A percentile compares a stretch with the other conserved stretches of the same genome.
phyloP scores from a whole-genome alignment of 2,329 filamentous ascomycete species.

The Verticillium dahliae region DNA sequence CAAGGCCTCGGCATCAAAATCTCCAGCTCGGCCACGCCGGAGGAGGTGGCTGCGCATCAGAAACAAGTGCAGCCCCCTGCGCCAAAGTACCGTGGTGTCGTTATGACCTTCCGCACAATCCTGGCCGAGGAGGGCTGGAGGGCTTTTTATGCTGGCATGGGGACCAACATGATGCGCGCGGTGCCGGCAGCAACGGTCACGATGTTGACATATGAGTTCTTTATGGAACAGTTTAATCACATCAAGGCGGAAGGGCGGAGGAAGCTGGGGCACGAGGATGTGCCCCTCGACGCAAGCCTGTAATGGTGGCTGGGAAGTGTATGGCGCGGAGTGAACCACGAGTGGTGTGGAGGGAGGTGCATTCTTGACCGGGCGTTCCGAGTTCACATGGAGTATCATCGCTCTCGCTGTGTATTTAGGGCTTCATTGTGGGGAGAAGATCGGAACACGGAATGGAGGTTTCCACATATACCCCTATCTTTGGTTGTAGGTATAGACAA shows the following conservation, averaged over 20 bases:
- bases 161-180: constrained; percentile 94
- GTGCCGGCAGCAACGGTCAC: constrained; percentile 95
- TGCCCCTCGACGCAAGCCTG: neutral
- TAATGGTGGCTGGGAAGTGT: neutral
- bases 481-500: constrained; percentile 28
- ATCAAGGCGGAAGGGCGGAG: constrained; percentile 30
- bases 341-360: neutral
- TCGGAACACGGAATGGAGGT: constrained; percentile 9
- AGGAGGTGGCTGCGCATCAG: constrained; percentile 14
- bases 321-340: constrained; percentile 14
- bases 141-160: constrained; percentile 95
- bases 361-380: neutral
- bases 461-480: constrained; percentile 25
- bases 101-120: constrained; percentile 79
- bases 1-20: constrained; percentile 40
- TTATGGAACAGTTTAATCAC: constrained; percentile 47
- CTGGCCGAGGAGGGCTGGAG: constrained; percentile 88
- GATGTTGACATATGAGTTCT: constrained; percentile 92
- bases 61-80: constrained; percentile 17
- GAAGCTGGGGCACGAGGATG: constrained; percentile 16
- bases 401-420: neutral
- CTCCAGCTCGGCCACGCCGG: constrained; percentile 35
- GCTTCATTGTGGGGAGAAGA: constrained; percentile 6
- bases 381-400: neutral
- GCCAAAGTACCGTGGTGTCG: constrained; percentile 68